Evolutionary conservation across 2,329 filamentous ascomycete genomes (phyloP).

Genomic region (Elsinoe batatas): DNA sequence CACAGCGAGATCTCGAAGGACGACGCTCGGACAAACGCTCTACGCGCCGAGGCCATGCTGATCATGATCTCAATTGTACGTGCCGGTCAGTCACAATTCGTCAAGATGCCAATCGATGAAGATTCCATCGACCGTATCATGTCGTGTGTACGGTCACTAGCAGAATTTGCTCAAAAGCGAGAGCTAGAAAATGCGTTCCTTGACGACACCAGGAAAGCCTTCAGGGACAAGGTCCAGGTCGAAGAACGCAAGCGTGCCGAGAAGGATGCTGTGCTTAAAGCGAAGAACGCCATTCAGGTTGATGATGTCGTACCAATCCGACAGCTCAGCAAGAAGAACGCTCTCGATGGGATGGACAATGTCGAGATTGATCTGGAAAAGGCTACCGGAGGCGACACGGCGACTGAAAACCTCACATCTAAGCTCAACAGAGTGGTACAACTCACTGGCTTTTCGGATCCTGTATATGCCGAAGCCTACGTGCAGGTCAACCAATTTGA

Average conservation of each 20-base stretch:
- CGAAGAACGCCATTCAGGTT: constrained; percentile 87
- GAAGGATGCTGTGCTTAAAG: constrained; percentile 84
- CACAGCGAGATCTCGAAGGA: constrained; percentile 89
- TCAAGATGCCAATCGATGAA: constrained; percentile 93
- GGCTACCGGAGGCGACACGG: constrained; percentile 81
- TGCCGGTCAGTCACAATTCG: constrained; percentile 96
- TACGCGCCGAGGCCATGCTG: constrained; percentile 94
- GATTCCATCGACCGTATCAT: constrained; percentile 98
- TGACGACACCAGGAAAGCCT: constrained; percentile 88
- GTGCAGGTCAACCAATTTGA: constrained; percentile 99
- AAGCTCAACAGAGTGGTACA: constrained; percentile 96
- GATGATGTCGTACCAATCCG: constrained; percentile 91
- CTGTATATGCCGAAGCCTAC: constrained; percentile 97
- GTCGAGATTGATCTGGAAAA: constrained; percentile 85
- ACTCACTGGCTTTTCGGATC: constrained; percentile 93
- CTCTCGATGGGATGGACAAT: constrained; percentile 69
- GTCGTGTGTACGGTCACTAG: constrained; percentile 86
- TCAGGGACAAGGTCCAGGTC: constrained; percentile 91
- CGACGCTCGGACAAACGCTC: constrained; percentile 76
- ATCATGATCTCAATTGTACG: constrained; percentile 99
- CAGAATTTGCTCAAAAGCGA: constrained; percentile 81
- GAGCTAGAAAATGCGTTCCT: constrained; percentile 88
- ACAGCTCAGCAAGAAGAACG: constrained; percentile 86
- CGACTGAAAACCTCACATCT: constrained; percentile 75
- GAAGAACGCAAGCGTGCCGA: constrained; percentile 97